These are phyloP conservation scores for Lachnellula occidentalis DNA, from an alignment of 2,329 filamentous ascomycete species.

Conservation along the genomic window DNA sequence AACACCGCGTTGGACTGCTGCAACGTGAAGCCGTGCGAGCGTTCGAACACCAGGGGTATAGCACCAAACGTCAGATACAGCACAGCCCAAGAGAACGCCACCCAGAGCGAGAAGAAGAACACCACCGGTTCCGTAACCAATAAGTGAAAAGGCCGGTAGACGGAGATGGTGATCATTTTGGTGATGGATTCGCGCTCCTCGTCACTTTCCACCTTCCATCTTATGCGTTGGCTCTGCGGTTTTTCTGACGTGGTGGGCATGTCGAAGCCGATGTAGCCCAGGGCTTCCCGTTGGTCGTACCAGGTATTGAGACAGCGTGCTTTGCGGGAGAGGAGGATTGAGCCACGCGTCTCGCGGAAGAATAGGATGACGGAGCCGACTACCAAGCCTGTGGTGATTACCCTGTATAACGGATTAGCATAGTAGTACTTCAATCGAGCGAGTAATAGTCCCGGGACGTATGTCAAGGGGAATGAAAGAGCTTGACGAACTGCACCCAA, in stretches of 20 bases:
- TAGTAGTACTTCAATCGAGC: no score
- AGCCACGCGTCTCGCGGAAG: conserved; percentile 78
- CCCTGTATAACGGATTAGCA: conserved; percentile 20
- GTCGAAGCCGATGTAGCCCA: conserved; percentile 45
- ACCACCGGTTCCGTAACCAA: conserved; percentile 73
- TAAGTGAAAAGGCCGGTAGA: conserved; percentile 73
- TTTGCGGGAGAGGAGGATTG: conserved; percentile 72
- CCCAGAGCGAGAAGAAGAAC: conserved; percentile 86
- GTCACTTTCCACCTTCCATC: conserved; percentile 76
- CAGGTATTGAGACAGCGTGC: conserved; percentile 69
- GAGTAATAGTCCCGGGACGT: no score
- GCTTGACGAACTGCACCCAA: conserved; percentile 57
- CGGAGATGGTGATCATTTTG: conserved; percentile 67
- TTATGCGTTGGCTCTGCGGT: conserved; percentile 48
- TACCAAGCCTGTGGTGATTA: conserved; percentile 60
- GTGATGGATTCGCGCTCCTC: conserved; percentile 65
- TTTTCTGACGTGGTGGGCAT: conserved; percentile 32
- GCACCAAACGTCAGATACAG: conserved; percentile 81
- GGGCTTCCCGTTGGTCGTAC: conserved; percentile 66
- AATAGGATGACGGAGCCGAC: conserved; percentile 60
- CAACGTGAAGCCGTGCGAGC: conserved; percentile 61
- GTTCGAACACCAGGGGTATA: conserved; percentile 70
- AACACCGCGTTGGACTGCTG: conserved; percentile 70
- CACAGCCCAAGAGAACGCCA: conserved; percentile 82
- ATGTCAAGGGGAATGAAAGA: no score